Conservation (phyloP, 352 stramenopile species). For the Globisporangium barbulae region DNA sequence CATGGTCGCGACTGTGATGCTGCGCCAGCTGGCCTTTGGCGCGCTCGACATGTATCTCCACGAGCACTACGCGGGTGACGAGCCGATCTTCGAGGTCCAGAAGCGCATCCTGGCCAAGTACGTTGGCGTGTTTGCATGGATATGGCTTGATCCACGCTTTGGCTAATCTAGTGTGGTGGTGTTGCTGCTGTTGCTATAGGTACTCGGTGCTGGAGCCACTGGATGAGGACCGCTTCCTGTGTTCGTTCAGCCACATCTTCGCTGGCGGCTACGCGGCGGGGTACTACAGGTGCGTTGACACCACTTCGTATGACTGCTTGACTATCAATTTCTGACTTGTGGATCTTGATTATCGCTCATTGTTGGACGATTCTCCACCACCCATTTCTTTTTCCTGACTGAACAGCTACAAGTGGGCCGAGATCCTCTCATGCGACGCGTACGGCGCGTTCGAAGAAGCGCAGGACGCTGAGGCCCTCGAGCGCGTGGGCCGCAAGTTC, state of each 20-base stretch:
- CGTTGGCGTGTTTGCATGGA: conserved; percentile 10
- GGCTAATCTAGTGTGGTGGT: not conserved
- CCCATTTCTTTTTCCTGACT: not conserved
- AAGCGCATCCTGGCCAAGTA: conserved; percentile 85
- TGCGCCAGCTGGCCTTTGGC: conserved; percentile 96
- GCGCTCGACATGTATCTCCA: conserved; percentile 86
- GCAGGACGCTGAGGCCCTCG: conserved; percentile 50
- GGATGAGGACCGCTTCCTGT: conserved; percentile 96
- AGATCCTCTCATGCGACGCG: conserved; percentile 97
- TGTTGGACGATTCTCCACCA: not conserved
- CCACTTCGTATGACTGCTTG: conserved; percentile 5
- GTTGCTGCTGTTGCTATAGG: conserved; percentile 14
- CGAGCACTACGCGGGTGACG: conserved; percentile 59
- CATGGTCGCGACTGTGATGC: conserved; percentile 93
- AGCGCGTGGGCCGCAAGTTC: conserved; percentile 89
- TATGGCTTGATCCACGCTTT: not conserved
- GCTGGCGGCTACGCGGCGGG: conserved; percentile 96
- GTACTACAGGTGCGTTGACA: conserved; percentile 90
- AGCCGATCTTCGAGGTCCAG: conserved; percentile 94
- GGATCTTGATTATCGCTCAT: not conserved
- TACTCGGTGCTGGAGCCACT: conserved; percentile 90
- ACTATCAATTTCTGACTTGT: conserved; percentile 9
- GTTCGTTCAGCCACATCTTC: conserved; percentile 98
- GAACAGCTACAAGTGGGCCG: conserved; percentile 94
- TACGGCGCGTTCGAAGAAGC: conserved; percentile 98